A percentile compares a stretch with the other conserved stretches of the same genome.
Conservation (phyloP, 345 rosid genomes). For the Hibiscus mutabilis region DNA sequence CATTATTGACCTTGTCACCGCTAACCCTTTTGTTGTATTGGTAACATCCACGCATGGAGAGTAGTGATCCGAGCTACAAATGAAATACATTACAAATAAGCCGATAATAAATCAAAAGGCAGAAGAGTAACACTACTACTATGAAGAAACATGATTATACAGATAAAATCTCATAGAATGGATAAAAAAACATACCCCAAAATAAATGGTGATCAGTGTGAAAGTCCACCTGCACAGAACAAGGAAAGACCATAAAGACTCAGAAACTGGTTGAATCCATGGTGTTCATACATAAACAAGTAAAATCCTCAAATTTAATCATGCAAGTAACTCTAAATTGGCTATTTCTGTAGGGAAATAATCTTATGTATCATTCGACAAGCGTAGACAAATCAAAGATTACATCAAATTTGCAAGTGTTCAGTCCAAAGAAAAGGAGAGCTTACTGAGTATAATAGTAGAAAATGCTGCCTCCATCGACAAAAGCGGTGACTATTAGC, state of each 20-base stretch:
- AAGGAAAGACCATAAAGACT: slow-evolving; percentile 8
- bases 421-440: neutral
- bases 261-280: neutral
- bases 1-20: slow-evolving; percentile 57
- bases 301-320: neutral
- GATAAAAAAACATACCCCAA: slow-evolving; percentile 49
- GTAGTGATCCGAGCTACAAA: slow-evolving; percentile 67
- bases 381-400: neutral
- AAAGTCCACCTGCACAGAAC: slow-evolving; percentile 81
- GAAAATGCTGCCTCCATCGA: slow-evolving; percentile 73
- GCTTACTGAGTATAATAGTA: slow-evolving; percentile 95
- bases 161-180: neutral
- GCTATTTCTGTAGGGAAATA: no score
- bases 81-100: slow-evolving; percentile 3
- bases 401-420: no score
- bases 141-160: neutral
- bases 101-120: neutral
- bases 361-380: neutral
- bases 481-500: slow-evolving; percentile 35
- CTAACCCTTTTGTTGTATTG: slow-evolving; percentile 50
- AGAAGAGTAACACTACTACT: no score
- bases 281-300: neutral
- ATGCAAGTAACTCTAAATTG: no score
- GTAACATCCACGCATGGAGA: slow-evolving; percentile 74
- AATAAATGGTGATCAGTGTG: slow-evolving; percentile 60